Evolutionary conservation across 1,284 basidiomycete species (phyloP), one percentile per base, ranked within the genome.

Genomic region (Golubevia sp.): DNA sequence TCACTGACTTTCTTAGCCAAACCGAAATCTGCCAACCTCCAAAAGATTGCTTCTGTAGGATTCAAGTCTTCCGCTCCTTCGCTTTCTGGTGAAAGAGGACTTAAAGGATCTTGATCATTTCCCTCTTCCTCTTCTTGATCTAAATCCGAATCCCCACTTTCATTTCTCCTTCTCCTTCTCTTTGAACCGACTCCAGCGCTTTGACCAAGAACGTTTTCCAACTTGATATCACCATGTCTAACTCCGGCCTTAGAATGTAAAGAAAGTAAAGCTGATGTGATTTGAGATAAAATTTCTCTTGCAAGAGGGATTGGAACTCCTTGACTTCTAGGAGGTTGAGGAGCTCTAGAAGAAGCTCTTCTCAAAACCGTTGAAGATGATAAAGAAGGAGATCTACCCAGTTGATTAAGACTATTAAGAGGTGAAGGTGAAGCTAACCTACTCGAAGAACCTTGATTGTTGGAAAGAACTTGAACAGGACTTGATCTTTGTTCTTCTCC

Each of bases 221-320:
- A 89, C 86, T 99, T 99, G 84, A 99, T 87, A 85, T 99, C 76
- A 18, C 73, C 71, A 52, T 79, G 76, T 26, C 74, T 30, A 70
- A 92, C 88, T 18, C 88, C 86, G 24, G 89, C 91, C 55, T 89
- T 88, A 67, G 91, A 89, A 84, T 98, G 95, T 74, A 99, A 85
- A 82, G 94, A 95, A 61, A 89, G 87, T 70, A 97, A 86, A 11
- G 93, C 95, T 54, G 90, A 87, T 34, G 94, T 92, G 62, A 97
- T 89, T 84, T 97, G 94, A 55, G 91, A 88, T 82, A 97, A 95
- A 87, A 94, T 91, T 86, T 90, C 91, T 58, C 92, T 90, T 0
- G 90, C 92, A 63, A 92, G 64, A 49, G 62, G 60, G 24, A 85
- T 61, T 21, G 72, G 70, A 1, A 78, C 44, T 50, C 76, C 76